A percentile compares a stretch with the other conserved stretches of the same genome.
Evolutionary conservation across 352 stramenopile genomes (phyloP).

Genomic region (Phytophthora podocarpi): DNA sequence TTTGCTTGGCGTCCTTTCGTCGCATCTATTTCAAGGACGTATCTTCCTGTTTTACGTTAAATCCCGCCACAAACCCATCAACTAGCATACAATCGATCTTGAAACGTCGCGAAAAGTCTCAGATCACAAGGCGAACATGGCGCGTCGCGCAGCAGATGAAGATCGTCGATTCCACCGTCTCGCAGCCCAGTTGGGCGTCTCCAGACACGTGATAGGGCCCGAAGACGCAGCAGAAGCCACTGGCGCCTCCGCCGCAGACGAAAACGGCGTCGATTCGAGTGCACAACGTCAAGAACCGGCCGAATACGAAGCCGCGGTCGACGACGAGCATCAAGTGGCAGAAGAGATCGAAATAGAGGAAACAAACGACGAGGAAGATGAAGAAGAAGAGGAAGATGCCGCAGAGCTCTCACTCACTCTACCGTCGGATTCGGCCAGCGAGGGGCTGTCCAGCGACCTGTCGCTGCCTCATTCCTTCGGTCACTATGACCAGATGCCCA

Average conservation of each 20-base stretch:
- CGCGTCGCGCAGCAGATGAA: slow-evolving; percentile 15
- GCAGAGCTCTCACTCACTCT: slow-evolving; percentile 43
- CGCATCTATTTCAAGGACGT: slow-evolving; percentile 23
- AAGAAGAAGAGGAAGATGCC: slow-evolving; percentile 21
- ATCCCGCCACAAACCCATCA: background rate
- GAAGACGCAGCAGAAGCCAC: slow-evolving; percentile 13
- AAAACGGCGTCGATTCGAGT: background rate
- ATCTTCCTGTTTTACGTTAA: slow-evolving; percentile 1
- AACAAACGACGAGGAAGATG: slow-evolving; percentile 27
- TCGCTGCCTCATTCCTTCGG: slow-evolving; percentile 75
- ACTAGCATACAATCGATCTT: slow-evolving; percentile 14
- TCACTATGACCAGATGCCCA: slow-evolving; percentile 48
- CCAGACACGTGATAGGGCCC: slow-evolving; percentile 36
- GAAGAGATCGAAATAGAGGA: slow-evolving; percentile 23
- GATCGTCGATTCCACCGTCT: slow-evolving; percentile 47
- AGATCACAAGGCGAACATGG: no score
- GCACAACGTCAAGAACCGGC: slow-evolving; percentile 2
- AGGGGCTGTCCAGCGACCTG: slow-evolving; percentile 74
- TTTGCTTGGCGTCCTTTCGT: slow-evolving; percentile 20
- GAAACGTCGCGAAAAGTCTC: no score
- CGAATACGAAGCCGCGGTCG: background rate
- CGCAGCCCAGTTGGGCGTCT: slow-evolving; percentile 62
- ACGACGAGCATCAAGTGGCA: slow-evolving; percentile 26
- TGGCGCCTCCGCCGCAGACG: background rate
- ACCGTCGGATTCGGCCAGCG: slow-evolving; percentile 60